These are phyloP conservation scores for Physcia stellaris DNA, from an alignment of 495 filamentous ascomycete genomes.

Conservation along the genomic window DNA sequence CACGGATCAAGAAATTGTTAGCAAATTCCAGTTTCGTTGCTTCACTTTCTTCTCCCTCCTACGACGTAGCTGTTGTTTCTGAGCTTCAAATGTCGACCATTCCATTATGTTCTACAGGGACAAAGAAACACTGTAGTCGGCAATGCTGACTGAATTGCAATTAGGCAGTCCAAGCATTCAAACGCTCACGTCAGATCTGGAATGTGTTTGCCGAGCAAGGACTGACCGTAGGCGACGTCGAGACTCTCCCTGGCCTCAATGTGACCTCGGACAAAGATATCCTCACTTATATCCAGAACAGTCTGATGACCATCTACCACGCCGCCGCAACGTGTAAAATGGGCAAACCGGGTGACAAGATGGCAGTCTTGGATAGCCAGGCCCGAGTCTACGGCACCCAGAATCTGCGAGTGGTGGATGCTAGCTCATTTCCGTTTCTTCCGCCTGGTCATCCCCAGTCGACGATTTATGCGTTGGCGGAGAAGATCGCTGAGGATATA, in stretches of 20 bases:
- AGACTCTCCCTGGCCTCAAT: constrained; percentile 28
- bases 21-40: no score
- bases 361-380: constrained; percentile 29
- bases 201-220: constrained; percentile 8
- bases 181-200: constrained; percentile 26
- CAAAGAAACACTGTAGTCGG: no score
- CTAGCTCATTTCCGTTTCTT: constrained; percentile 37
- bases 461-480: constrained; percentile 22
- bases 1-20: constrained; percentile 28
- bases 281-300: constrained; percentile 25
- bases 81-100: no score
- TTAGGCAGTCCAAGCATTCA: constrained; percentile 39
- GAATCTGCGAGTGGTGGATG: constrained; percentile 36
- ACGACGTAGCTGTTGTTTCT: no score
- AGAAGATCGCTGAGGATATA: not conserved
- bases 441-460: constrained; percentile 31
- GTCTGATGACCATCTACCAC: constrained; percentile 32
- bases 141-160: no score
- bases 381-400: constrained; percentile 26
- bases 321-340: constrained; percentile 31
- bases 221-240: constrained; percentile 18
- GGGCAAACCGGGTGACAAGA: constrained; percentile 23
- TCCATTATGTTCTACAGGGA: no score
- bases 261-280: constrained; percentile 35
- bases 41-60: no score